phyloP scores from a whole-genome alignment of 208 protist species.

The Leishmania gerbilli region DNA sequence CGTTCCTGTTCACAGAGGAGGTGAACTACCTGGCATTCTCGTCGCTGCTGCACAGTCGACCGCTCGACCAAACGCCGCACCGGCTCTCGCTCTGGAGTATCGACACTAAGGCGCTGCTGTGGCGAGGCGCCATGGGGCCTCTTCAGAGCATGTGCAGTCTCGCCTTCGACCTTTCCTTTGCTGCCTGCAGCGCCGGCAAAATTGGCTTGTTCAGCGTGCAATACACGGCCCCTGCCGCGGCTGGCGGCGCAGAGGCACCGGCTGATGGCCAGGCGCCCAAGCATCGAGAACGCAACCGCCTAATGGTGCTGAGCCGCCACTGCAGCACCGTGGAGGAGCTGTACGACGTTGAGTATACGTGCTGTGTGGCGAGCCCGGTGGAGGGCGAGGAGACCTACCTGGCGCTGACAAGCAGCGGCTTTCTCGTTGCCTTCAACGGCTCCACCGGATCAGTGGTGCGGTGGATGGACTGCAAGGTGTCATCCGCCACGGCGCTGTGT shows the following conservation, averaged over 20 bases:
- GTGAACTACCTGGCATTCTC: slow-evolving; percentile 70
- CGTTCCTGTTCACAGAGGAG: slow-evolving; percentile 51
- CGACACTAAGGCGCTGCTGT: slow-evolving; percentile 42
- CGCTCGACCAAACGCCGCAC: slow-evolving; percentile 32
- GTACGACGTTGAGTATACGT: slow-evolving; percentile 53
- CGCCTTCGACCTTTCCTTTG: slow-evolving; percentile 48
- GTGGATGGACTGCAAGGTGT: slow-evolving; percentile 92
- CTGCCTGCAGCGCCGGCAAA: slow-evolving; percentile 40
- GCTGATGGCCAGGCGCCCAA: not conserved
- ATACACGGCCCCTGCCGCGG: not conserved
- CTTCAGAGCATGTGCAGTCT: slow-evolving; percentile 56
- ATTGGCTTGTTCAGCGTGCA: slow-evolving; percentile 58
- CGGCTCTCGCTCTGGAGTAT: slow-evolving; percentile 71
- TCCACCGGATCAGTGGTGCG: slow-evolving; percentile 56
- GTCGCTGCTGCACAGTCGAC: slow-evolving; percentile 50
- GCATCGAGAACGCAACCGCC: slow-evolving; percentile 13
- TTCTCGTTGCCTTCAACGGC: slow-evolving; percentile 68
- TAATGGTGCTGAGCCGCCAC: slow-evolving; percentile 58
- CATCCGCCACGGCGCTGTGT: slow-evolving; percentile 37
- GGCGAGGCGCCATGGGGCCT: slow-evolving; percentile 69
- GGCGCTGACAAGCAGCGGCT: slow-evolving; percentile 61
- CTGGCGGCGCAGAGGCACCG: not conserved
- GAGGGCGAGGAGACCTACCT: slow-evolving; percentile 37
- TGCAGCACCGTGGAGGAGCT: slow-evolving; percentile 72
- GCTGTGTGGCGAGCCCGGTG: slow-evolving; percentile 29